Conservation (phyloP, 495 filamentous ascomycete species). For the Aspergillus panamensis region DNA sequence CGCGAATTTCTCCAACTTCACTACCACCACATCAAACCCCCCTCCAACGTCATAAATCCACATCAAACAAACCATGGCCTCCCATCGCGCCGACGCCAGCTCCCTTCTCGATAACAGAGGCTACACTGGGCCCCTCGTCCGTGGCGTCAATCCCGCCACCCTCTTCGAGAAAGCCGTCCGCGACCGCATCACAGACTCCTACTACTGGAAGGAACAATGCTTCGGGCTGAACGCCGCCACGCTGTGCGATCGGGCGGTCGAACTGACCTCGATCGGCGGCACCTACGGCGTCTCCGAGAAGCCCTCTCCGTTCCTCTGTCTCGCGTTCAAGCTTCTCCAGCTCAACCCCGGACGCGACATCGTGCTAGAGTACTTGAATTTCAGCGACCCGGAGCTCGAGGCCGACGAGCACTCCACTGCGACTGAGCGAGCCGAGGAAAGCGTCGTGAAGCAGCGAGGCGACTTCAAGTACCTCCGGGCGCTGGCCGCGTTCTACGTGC, state of each 20-base stretch:
- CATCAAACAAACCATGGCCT: slow-evolving; percentile 27
- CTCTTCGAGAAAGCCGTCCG: slow-evolving; percentile 91
- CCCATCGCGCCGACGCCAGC: slow-evolving; percentile 70
- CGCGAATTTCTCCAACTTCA: slow-evolving; percentile 10
- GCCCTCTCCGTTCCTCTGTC: slow-evolving; percentile 88
- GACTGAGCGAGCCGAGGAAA: slow-evolving; percentile 22
- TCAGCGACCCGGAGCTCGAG: slow-evolving; percentile 42
- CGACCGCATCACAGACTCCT: slow-evolving; percentile 88
- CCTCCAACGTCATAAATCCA: neutral
- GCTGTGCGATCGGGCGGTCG: slow-evolving; percentile 83
- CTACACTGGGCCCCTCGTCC: slow-evolving; percentile 63
- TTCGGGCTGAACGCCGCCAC: slow-evolving; percentile 92
- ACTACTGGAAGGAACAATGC: slow-evolving; percentile 98
- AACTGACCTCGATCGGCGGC: slow-evolving; percentile 79
- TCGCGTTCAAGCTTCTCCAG: slow-evolving; percentile 92
- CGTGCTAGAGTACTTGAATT: slow-evolving; percentile 74
- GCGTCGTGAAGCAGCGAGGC: slow-evolving; percentile 51
- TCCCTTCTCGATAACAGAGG: slow-evolving; percentile 76
- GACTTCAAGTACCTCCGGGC: slow-evolving; percentile 88
- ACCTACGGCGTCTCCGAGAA: slow-evolving; percentile 77
- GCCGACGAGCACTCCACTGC: slow-evolving; percentile 23
- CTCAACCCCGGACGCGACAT: slow-evolving; percentile 75
- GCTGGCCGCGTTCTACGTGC: slow-evolving; percentile 85
- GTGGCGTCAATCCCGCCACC: slow-evolving; percentile 80
- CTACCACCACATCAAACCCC: too few relatives aligned